Evolutionary conservation across 2,329 filamentous ascomycete species (phyloP).

Genomic region (Talaromyces sp.): DNA sequence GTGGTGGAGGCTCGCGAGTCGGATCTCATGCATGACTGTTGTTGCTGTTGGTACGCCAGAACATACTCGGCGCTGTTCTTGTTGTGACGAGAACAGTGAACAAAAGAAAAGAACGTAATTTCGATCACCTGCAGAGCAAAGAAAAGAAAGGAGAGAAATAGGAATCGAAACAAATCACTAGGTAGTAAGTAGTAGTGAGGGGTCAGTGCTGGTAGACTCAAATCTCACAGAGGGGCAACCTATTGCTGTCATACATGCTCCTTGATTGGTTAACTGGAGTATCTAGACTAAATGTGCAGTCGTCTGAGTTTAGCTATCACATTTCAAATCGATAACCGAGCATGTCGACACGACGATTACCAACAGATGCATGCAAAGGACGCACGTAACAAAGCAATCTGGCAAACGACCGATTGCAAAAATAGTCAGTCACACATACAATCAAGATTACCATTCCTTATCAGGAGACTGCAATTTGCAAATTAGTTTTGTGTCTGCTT

Average conservation of each 20-base stretch:
- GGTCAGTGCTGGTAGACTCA: not conserved
- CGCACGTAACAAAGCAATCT: not conserved
- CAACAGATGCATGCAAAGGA: not conserved
- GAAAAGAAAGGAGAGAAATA: not conserved
- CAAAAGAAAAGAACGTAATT: not conserved
- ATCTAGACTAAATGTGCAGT: not conserved
- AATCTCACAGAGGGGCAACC: not conserved
- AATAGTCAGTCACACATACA: conserved; percentile 1
- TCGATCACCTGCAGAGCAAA: conserved; percentile 4
- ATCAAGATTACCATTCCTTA: not conserved
- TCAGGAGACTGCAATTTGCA: not conserved
- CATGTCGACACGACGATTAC: not conserved
- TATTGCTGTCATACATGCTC: not conserved
- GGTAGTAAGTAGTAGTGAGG: not conserved
- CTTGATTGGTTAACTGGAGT: not conserved
- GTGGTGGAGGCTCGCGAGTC: not conserved
- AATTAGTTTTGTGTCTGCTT: not conserved
- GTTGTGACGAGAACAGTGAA: not conserved
- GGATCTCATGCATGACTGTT: not conserved
- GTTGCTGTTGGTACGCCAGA: not conserved
- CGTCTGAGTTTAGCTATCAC: not conserved
- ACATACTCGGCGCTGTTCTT: not conserved
- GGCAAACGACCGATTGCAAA: not conserved
- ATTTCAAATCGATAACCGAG: not conserved
- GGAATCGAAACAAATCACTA: not conserved